Evolutionary conservation across 805 yeast species (phyloP).

Genomic region (Kuraishia capsulata): DNA sequence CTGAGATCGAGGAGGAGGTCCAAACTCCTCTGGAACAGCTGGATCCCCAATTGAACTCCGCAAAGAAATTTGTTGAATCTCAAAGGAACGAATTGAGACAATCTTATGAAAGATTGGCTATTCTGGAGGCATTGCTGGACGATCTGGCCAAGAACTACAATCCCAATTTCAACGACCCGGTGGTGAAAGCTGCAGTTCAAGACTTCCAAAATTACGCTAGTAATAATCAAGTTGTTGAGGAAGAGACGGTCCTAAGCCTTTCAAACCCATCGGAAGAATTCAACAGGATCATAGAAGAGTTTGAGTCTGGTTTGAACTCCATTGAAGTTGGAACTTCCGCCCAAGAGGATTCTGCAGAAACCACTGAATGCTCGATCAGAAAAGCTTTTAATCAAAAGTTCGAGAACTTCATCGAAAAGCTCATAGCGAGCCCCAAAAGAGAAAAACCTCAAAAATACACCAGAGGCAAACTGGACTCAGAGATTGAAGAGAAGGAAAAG

Average conservation of each 20-base stretch:
- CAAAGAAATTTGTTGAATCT: slow-evolving; percentile 9
- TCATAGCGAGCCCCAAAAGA: neutral
- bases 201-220: slow-evolving; percentile 39
- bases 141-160: slow-evolving; percentile 54
- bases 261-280: neutral
- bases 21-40: slow-evolving; percentile 3
- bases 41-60: slow-evolving; percentile 13
- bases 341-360: too few relatives aligned
- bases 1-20: neutral
- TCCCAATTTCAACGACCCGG: slow-evolving; percentile 78
- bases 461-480: neutral
- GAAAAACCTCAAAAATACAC: neutral
- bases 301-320: neutral
- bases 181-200: slow-evolving; percentile 67
- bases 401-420: slow-evolving; percentile 1
- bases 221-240: slow-evolving; percentile 18
- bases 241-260: neutral
- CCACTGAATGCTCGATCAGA: neutral
- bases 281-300: neutral
- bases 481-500: neutral
- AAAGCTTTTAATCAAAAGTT: neutral
- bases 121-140: slow-evolving; percentile 37
- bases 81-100: slow-evolving; percentile 8
- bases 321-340: neutral
- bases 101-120: slow-evolving; percentile 12